Conservation (phyloP, 805 yeast species). For the Saccharomycopsis olivae region DNA sequence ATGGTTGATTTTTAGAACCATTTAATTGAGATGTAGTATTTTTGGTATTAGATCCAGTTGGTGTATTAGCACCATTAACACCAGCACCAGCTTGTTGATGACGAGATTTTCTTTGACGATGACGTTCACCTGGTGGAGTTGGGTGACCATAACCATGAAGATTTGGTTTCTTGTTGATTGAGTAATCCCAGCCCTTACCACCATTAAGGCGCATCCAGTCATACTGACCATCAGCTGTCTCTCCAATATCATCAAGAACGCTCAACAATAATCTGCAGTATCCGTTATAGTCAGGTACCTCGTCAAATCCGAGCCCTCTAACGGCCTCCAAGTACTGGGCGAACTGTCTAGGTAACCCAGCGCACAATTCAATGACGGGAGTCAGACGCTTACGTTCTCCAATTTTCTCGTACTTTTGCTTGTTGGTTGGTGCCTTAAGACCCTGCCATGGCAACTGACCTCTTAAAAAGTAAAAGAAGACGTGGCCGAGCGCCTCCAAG, state of each 20-base stretch:
- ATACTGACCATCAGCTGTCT: conserved; percentile 74
- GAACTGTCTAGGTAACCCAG: conserved; percentile 85
- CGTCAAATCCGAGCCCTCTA: conserved; percentile 83
- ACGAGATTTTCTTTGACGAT: conserved; percentile 27
- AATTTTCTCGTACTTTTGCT: conserved; percentile 93
- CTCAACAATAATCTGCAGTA: conserved; percentile 68
- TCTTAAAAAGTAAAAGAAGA: conserved; percentile 84
- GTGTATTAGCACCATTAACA: conserved; percentile 15
- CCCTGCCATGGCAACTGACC: conserved; percentile 99
- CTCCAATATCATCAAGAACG: conserved; percentile 63
- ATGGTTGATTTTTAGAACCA: too few relatives aligned
- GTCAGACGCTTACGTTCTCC: conserved; percentile 94
- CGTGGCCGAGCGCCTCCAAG: conserved; percentile 93
- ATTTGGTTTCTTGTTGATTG: conserved; percentile 83
- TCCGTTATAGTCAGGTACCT: conserved; percentile 88
- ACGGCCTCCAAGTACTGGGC: conserved; percentile 86
- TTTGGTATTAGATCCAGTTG: conserved; percentile 17
- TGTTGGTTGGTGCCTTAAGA: conserved; percentile 93
- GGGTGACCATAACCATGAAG: conserved; percentile 96
- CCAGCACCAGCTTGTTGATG: conserved; percentile 18
- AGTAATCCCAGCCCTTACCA: conserved; percentile 93
- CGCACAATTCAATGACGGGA: conserved; percentile 73
- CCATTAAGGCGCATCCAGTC: conserved; percentile 97
- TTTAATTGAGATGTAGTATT: too few relatives aligned
- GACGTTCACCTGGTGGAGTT: conserved; percentile 56